Base-by-base conservation (phyloP, 225 moss, liverwort and hornwort genomes). In the Physcomitrium patens region DNA sequence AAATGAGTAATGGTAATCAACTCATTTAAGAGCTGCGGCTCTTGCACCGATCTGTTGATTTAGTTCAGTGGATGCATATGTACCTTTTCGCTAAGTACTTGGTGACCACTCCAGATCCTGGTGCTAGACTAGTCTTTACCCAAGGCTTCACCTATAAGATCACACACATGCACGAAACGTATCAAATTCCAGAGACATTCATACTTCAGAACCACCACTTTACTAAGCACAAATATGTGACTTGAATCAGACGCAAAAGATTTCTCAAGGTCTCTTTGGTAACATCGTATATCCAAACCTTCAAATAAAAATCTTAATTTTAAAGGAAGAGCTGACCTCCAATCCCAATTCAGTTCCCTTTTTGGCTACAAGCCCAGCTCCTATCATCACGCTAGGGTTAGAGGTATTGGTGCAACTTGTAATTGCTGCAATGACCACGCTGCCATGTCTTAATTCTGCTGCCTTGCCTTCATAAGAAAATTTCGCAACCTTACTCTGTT, bases 351-450 rank as follows among this genome's bases (percentile, higher is more conserved):
- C 92, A 57, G 78, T 77, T 67, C 85, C 96, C 73, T 91, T 96
- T 74, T 94, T 92, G 8, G 96, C 96, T 47, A 96, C 84, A 74
- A 96, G 85, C 47, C 94, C 94, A 73, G 96, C 96, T 55, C 94
- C 94, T 43, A 96, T 81, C 96, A 96, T 96, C 58, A 96, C 96
- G 68, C 84, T 87, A 5, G 96, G 96, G 55, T 96, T 96, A 47
- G 96, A 94, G 53, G 94, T 94, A 76, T 96, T 96, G 9, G 96
- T 96, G 80, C 96, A 96, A 80, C 96, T 96, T 61, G 96, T 96
- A 57, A 96, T 96, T 24, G 96, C 96, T 70, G 92, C 89, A 68
- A 96, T 96, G 16, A 94, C 96, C 60, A 94, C 79, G 71, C 89
- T 91, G 37, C 94, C 94, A 60, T 94, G 92, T 50, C 84, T 84